Conservation (phyloP, 2,329 filamentous ascomycete species). For the Fusarium sp. region DNA sequence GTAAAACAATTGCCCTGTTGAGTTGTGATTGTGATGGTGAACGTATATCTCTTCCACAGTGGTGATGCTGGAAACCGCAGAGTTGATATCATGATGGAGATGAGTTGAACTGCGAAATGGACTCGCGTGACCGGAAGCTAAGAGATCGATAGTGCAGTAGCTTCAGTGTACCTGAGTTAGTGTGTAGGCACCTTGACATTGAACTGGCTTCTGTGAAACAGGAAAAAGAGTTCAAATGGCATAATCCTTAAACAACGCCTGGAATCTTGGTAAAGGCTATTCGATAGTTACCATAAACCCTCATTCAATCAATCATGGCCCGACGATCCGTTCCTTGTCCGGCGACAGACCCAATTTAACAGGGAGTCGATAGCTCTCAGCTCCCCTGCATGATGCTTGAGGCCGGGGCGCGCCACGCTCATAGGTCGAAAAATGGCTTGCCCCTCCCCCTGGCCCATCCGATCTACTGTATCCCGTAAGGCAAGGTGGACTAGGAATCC, state of each 20-base stretch:
- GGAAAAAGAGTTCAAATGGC: neutral
- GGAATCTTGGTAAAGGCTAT: neutral
- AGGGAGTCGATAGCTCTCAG: constrained; percentile 19
- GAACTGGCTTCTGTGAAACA: neutral
- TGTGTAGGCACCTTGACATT: neutral
- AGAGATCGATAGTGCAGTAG: neutral
- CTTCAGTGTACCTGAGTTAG: neutral
- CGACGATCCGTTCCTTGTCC: constrained; percentile 19
- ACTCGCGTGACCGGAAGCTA: constrained; percentile 13
- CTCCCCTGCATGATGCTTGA: constrained; percentile 29
- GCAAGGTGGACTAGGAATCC: constrained; percentile 5
- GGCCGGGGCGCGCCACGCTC: neutral
- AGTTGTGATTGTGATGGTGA: neutral
- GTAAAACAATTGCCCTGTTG: neutral
- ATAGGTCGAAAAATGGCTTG: constrained; percentile 18
- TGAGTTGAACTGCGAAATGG: neutral
- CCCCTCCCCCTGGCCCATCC: constrained; percentile 27
- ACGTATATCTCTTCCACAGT: too few species aligned
- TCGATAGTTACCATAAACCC: too few species aligned
- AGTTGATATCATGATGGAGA: too few species aligned
- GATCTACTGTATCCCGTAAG: constrained; percentile 7
- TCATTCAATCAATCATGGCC: neutral
- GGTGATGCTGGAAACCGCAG: too few species aligned
- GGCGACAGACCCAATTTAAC: constrained; percentile 8
- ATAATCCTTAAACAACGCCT: too few species aligned